Conservation (phyloP, 306 rosid species). For the Parietaria judaica region DNA sequence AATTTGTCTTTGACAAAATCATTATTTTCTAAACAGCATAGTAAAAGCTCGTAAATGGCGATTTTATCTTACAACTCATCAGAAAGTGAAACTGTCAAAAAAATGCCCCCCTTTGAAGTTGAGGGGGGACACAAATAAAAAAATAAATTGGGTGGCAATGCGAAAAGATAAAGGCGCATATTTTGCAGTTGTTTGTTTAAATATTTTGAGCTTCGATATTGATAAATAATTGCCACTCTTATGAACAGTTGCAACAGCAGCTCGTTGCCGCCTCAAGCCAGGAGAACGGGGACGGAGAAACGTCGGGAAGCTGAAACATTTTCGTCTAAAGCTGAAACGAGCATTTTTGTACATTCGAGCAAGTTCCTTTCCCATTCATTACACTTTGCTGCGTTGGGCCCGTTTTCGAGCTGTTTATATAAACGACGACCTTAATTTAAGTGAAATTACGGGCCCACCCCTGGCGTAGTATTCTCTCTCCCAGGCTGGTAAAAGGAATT, state of each 20-base stretch:
- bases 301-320: conserved; percentile 31
- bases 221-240: conserved; percentile 1
- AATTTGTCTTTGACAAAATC: too few relatives aligned
- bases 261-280: conserved; percentile 36
- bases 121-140: too few relatives aligned
- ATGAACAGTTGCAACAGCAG: conserved; percentile 77
- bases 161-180: too few relatives aligned
- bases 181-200: too few relatives aligned
- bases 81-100: too few relatives aligned
- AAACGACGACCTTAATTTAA: conserved; percentile 24
- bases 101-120: too few relatives aligned
- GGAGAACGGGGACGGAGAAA: conserved; percentile 63
- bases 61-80: too few relatives aligned
- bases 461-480: conserved; percentile 29
- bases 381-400: conserved; percentile 29
- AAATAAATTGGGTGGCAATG: too few relatives aligned
- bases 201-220: neutral
- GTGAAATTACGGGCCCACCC: conserved; percentile 20
- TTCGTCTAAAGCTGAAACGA: conserved; percentile 26
- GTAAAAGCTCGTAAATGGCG: too few relatives aligned
- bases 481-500: conserved; percentile 18
- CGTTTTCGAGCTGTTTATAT: conserved; percentile 23
- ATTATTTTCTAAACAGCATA: too few relatives aligned
- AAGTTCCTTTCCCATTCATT: conserved; percentile 27
- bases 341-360: conserved; percentile 31